Base-by-base conservation (phyloP, 345 rosid species). In the Salix exigua region DNA sequence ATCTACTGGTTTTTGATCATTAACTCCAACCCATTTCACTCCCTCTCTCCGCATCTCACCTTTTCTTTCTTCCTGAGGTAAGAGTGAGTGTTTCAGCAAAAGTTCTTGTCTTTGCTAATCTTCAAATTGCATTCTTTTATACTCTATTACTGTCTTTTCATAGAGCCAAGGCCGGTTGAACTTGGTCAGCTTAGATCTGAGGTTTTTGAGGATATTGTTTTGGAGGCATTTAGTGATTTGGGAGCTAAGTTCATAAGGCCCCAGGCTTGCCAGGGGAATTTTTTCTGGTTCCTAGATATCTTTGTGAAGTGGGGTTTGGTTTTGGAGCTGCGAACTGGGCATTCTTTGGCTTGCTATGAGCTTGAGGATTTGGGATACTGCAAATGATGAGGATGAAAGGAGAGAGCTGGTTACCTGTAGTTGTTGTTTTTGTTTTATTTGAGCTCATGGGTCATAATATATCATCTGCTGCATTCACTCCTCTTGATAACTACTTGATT, bases 401-500 rank as follows among this genome's bases (percentile, higher is more conserved):
- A 31, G 79, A 72, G 73, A 82, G 73, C 38, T 84, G 76, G 87
- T 79, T 75, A 6, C 55, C 58, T 75, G 19, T 80, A 68, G 71
- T 82, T 71, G 61, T 88, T 58, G 81, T 75, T 80, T 72, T 82
- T 77, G 51, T 88, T 73, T n/a, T 87, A 65, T 82, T 84, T 61
- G 87, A 76, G 78, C n/a, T 81, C 79, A 18, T 87, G 38, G 81
- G 83, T 76, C 73, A 73, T 28, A 67, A 82, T 77, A 33, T 69
- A 69, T 79, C 87, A 31, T 77, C 72, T 30, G 94, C 94, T 2
- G 73, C 88, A 44, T 96, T 75, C 77, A 68, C 73, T 82, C 98
- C 98, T 40, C 77, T 81, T 13, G 99, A 96, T 73, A 91, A 87
- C 75, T 96, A 92, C 86, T 85, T 96, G 75, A 86, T 96, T 69